Percentiles rank a stretch among this genome's conserved stretches.
Evolutionary conservation across 352 stramenopile species (phyloP).

Genomic region (Globisporangium orthogonon): DNA sequence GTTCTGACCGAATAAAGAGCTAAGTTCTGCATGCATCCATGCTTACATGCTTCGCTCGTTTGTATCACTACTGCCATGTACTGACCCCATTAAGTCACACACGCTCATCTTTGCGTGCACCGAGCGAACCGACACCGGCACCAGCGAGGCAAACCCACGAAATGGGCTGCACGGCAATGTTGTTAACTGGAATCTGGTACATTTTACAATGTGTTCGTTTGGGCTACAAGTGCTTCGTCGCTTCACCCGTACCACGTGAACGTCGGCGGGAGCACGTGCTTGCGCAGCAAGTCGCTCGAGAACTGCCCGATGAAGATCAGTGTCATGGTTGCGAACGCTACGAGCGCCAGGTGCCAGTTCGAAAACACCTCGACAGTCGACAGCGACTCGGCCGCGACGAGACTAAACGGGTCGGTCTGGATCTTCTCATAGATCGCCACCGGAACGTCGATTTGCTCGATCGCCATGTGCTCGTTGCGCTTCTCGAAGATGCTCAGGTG

Average conservation of each 20-base stretch:
- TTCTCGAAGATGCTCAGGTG: conserved; percentile 54
- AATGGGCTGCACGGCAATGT: no score
- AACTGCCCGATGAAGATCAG: conserved; percentile 84
- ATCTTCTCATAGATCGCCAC: conserved; percentile 71
- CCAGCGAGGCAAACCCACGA: no score
- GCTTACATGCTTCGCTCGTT: no score
- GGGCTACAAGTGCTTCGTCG: background rate
- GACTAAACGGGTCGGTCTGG: conserved; percentile 83
- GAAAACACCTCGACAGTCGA: conserved; percentile 81
- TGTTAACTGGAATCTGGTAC: no score
- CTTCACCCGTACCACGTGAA: conserved; percentile 39
- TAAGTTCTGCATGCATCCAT: background rate
- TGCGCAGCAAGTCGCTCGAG: conserved; percentile 55
- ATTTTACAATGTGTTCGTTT: no score
- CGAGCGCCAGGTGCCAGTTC: conserved; percentile 64
- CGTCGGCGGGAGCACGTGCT: conserved; percentile 52
- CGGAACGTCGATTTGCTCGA: conserved; percentile 58
- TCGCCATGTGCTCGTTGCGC: conserved; percentile 44
- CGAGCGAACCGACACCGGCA: no score
- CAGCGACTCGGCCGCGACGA: conserved; percentile 80
- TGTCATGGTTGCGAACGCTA: conserved; percentile 75
- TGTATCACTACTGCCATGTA: no score
- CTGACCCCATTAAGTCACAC: no score
- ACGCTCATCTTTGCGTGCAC: no score
- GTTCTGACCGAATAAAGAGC: conserved; percentile 7